Base-by-base conservation (phyloP, 305 asterid genomes). In the Rubia peregrina region DNA sequence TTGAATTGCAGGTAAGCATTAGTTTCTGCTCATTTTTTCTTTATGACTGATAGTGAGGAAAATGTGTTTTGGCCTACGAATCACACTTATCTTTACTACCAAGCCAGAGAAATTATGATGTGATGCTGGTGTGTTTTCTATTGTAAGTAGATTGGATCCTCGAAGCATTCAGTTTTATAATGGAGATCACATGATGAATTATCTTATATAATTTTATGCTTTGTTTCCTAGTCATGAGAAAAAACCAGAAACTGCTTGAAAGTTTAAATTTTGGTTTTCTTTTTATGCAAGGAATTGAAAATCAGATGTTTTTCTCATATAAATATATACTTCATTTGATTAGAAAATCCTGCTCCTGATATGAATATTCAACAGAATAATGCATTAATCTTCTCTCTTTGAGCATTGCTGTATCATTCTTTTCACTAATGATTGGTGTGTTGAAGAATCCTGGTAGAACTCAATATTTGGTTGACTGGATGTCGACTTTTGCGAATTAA, bases 1-100 rank as follows among this genome's bases (percentile, higher is more conserved):
- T 88, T 57, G 91, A 88, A 82, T 72, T 86, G 61, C 95, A 83
- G 87, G 95, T 86, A 66, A 36, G 46, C 42, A 62, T 62, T 21
- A 14, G 38, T 74, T 14, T 40, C 21, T n/a, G 9, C 36, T 2
- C 9, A 17, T 57, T 21, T 24, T 11, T 11, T 66, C 7, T 26
- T 21, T 8, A 12, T 67, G 61, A 67, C 48, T 49, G 1, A 26
- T 17, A 24, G 42, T 46, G 33, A 46, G 24, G 43, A 67, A 67
- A 67, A 42, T 41, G 21, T 42, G 61, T 44, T 5, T 7, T 48
- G 42, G 12, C 22, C 24, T 24, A 46, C 44, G 6, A 33, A 26
- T 14, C 16, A 14, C 21, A 48, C 3, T 46, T 67, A 26, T 40
- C 57, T 46, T 53, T 21, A 24, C 24, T 46, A 14, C 9, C 40